These are phyloP conservation scores for Spizellomyces punctatus DNA, from an alignment of 192 early-diverging fungal genomes.

Conservation along the genomic window DNA sequence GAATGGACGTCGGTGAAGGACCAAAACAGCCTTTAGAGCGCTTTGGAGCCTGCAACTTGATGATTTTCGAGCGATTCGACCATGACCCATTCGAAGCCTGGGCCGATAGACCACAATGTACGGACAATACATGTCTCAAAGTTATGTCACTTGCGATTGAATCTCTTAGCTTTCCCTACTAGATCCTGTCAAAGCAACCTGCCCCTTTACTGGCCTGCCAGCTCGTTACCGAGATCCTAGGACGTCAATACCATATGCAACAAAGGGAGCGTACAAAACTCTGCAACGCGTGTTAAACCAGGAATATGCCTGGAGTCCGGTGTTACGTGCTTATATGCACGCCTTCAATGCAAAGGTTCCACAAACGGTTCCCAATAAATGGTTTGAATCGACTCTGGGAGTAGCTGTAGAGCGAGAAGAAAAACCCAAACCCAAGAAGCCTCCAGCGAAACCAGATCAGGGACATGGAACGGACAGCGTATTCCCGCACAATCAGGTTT, in stretches of 20 bases:
- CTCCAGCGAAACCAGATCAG: not conserved
- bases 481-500: no score
- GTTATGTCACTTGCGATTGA: not conserved
- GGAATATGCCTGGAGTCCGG: slow-evolving; percentile 56
- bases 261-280: slow-evolving; percentile 57
- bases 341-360: slow-evolving; percentile 12
- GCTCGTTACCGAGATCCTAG: slow-evolving; percentile 65
- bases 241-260: slow-evolving; percentile 63
- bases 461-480: not conserved
- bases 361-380: slow-evolving; percentile 2
- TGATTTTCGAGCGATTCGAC: slow-evolving; percentile 19
- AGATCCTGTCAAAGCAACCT: slow-evolving; percentile 30
- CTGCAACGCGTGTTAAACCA: slow-evolving; percentile 49
- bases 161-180: not conserved
- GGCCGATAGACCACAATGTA: slow-evolving; percentile 1
- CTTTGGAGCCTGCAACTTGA: not conserved
- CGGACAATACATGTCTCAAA: not conserved
- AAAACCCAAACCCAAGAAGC: not conserved
- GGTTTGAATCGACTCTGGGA: slow-evolving; percentile 24
- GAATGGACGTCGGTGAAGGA: not conserved
- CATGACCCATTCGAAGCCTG: slow-evolving; percentile 27
- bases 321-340: slow-evolving; percentile 37
- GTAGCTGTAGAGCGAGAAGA: not conserved
- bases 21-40: not conserved
- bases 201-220: slow-evolving; percentile 62